Base-by-base conservation (phyloP, 2,329 filamentous ascomycete genomes). In the Pestalotiopsis sp. region DNA sequence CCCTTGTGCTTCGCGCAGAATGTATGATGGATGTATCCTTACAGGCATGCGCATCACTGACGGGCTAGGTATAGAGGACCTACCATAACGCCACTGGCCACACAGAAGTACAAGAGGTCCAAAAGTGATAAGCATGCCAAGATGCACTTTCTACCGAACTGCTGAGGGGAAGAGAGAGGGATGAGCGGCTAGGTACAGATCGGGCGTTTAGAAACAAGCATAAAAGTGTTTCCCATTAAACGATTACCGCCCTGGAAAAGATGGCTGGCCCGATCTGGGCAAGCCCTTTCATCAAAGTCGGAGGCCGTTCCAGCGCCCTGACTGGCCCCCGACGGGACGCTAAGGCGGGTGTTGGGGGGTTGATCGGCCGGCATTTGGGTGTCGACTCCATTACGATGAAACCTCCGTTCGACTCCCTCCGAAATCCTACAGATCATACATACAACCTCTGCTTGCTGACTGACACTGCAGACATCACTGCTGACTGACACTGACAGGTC, bases 381-480 rank as follows among this genome's bases (percentile, higher is more conserved):
- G 57, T 59, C 23, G 57, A 59, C 57, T 59, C 57, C 57, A 59
- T 59, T 59, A 27, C 23, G 57, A 59, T 59, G 57, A 59, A 59
- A 59, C 57, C 57, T 59, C 57, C 57, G 45, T 52, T 59, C 14
- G 57, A 27, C 57, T 27, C 25, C 57, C 57, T 36, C 57, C 23
- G 27, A 27, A 36, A 52, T 52, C 45, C 45, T 52, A 59, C 57
- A 59, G 57, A 14, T 59, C 57, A 25, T 59, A 20, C 25, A 25
- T 27, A 14, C 17, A 9, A 9, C 7, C 7, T 9, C 31, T 36
- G 31, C 31, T 36, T 36, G 31, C 31, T 36, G 31, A 23, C 31
- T 36, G 31, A 36, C 31, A 36, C 31, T 9, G 31, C 31, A 36
- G 31, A 36, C 23, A 23, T 23, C 23, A 23, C 31, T 36, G 31